Base-by-base conservation (phyloP, 1,139 yeast genomes). In the Hansenula lynferdii region DNA sequence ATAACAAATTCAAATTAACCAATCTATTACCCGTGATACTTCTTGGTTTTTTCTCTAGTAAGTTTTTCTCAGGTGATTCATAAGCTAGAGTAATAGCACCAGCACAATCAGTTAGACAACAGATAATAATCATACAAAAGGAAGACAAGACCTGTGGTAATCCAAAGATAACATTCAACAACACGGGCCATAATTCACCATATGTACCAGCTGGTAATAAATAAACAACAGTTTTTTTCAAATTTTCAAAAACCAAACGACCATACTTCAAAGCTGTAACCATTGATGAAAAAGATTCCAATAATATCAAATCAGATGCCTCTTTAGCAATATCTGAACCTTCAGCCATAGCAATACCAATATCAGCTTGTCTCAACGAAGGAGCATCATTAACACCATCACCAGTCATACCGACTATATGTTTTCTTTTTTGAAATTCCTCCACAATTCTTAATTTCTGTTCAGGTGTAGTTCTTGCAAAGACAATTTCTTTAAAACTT, bases 271-370 rank as follows among this genome's bases (percentile, higher is more conserved):
- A 53, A 4, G 77, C 80, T 29, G 65, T 67, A 27, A 73, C 62
- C 41, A 75, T 71, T 2, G 78, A 66, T 23, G 66, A 58, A 47
- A 75, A 72, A 12, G 66, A 62, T 14, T 55, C 61, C 53, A 71
- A 54, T 34, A 74, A 57, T 23, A 75, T 65, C 50, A 75, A 52
- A 51, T 75, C 80, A 24, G 77, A 65, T 0, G 80, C 80, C 44
- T 74, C 80, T 48, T 72, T 68, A n/a, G 80, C 80, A 47, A 75
- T 69, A 48, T 75, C 80, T 17, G 77, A 67, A 4, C 76, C 80
- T 35, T 63, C 67, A 7, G 63, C 65, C 61, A 74, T 62, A 2
- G 78, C 72, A 42, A 75, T 70, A 30, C 80, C 80, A 39, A 73
- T 65, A 52, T 72, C 75, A 2, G 78, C 75, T 44, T 68, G 71